Evolutionary conservation across 768 basidiomycete genomes (phyloP).

Genomic region (Suillus sp.): DNA sequence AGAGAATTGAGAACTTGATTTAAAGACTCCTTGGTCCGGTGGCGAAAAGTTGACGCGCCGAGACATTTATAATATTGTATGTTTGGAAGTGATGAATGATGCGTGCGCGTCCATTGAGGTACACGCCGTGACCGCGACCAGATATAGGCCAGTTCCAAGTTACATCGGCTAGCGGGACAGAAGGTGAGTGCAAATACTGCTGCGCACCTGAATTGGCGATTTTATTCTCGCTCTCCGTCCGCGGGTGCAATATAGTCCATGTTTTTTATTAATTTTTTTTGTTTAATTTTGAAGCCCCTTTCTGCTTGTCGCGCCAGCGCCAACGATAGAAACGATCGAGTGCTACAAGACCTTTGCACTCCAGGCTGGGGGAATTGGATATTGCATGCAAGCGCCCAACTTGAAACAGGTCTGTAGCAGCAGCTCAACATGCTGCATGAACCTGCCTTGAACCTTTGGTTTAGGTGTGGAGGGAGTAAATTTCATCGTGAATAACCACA

Average conservation of each 20-base stretch:
- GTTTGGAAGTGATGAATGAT: neutral
- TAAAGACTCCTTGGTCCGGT: neutral
- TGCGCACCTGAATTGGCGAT: neutral
- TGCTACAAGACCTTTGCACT: neutral
- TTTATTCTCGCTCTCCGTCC: neutral
- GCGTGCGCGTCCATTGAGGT: neutral
- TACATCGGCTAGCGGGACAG: neutral
- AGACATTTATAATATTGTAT: neutral
- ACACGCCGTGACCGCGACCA: neutral
- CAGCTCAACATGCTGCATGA: neutral
- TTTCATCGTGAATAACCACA: neutral
- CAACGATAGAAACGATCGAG: neutral
- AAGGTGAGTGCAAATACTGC: neutral
- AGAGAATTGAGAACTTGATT: neutral
- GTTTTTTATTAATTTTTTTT: neutral
- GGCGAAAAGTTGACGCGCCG: neutral
- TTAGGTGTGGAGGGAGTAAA: neutral
- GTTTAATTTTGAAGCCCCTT: neutral
- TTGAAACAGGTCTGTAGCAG: neutral
- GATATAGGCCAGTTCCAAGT: neutral
- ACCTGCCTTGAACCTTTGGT: neutral
- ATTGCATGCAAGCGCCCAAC: neutral
- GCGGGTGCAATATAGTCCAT: neutral
- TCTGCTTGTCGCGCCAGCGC: no score
- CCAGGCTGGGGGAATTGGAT: neutral